Conservation (phyloP, 345 rosid species). For the Brassica juncea region DNA sequence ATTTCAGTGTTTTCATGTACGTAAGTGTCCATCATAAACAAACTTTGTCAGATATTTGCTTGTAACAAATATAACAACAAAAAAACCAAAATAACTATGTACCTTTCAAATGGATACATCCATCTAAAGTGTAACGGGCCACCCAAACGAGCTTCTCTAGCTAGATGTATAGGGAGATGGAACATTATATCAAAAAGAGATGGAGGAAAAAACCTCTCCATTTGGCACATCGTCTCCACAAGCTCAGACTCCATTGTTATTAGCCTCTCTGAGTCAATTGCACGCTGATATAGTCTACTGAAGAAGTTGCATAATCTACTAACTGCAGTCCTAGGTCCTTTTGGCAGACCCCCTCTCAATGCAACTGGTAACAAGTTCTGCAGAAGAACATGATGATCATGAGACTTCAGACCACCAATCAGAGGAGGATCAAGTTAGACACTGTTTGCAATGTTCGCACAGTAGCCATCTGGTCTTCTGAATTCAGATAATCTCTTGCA, state of each 20-base stretch:
- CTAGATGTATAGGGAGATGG: background rate
- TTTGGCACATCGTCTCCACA: constrained; percentile 64
- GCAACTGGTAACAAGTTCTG: background rate
- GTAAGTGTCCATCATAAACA: no score
- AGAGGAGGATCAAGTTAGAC: no score
- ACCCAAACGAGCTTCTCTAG: background rate
- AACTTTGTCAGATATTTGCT: background rate
- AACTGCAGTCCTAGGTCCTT: background rate
- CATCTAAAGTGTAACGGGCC: background rate
- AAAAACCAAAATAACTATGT: background rate
- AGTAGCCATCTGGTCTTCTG: no score
- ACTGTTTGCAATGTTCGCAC: no score
- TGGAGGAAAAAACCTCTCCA: constrained; percentile 54
- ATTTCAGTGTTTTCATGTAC: no score
- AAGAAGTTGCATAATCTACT: background rate
- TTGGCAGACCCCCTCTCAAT: no score
- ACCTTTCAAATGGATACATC: constrained; percentile 22
- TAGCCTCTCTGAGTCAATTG: background rate
- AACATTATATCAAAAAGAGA: constrained; percentile 1
- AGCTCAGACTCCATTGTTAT: background rate
- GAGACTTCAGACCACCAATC: no score
- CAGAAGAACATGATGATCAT: background rate
- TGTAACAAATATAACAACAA: background rate
- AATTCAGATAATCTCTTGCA: no score
- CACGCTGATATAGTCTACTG: background rate